These are phyloP conservation scores for Leccinum variicolor DNA, from an alignment of 768 basidiomycete species.

Conservation along the genomic window DNA sequence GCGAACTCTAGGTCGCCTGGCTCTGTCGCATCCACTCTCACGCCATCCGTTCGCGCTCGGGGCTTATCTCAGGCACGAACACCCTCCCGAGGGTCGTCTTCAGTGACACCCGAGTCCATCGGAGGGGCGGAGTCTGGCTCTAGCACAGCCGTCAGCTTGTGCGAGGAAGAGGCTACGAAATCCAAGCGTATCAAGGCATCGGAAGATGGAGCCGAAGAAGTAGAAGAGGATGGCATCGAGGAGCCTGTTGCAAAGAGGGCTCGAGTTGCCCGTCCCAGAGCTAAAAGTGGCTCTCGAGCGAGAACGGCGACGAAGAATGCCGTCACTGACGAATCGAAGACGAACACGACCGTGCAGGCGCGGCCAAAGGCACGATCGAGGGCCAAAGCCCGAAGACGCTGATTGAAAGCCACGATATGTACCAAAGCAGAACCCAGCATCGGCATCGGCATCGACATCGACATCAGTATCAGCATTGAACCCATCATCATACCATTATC, in stretches of 20 bases:
- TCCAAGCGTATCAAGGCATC: slow-evolving; percentile 15
- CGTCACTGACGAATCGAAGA: slow-evolving; percentile 13
- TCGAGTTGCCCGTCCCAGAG: slow-evolving; percentile 18
- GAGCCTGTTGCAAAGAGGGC: slow-evolving; percentile 17
- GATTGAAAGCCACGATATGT: slow-evolving; percentile 13
- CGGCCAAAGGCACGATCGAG: slow-evolving; percentile 32
- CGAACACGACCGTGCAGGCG: slow-evolving; percentile 20
- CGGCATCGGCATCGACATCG: slow-evolving; percentile 16
- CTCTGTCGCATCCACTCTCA: slow-evolving; percentile 30
- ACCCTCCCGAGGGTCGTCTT: slow-evolving; percentile 21
- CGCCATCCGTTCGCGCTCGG: slow-evolving; percentile 21
- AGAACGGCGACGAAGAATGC: slow-evolving; percentile 13
- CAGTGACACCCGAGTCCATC: slow-evolving; percentile 25
- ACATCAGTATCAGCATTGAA: slow-evolving; percentile 18
- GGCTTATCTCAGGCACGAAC: slow-evolving; percentile 21
- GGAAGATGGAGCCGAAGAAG: slow-evolving; percentile 12
- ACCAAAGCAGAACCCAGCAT: slow-evolving; percentile 13
- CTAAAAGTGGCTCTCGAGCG: slow-evolving; percentile 23
- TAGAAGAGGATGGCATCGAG: slow-evolving; percentile 13
- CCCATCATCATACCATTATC: slow-evolving; percentile 21
- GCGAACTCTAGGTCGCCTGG: slow-evolving; percentile 19
- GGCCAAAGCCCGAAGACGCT: slow-evolving; percentile 28
- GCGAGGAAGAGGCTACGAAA: slow-evolving; percentile 25
- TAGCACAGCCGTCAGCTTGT: slow-evolving; percentile 33
- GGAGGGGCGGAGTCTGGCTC: slow-evolving; percentile 29